phyloP scores from a whole-genome alignment of 768 basidiomycete genomes.

The Suillus alpinus region DNA sequence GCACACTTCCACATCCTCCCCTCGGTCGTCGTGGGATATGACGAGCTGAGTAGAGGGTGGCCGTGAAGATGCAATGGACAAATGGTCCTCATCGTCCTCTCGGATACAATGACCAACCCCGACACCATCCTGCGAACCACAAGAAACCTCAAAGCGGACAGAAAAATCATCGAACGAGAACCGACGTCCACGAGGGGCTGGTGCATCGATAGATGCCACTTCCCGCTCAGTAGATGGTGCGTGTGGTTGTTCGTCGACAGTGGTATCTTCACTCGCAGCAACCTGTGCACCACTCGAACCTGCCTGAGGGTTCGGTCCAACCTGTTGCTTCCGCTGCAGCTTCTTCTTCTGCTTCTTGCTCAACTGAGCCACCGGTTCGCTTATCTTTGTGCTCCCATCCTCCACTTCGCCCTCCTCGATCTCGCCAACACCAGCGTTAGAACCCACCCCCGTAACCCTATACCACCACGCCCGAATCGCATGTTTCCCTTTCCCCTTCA shows the following conservation, averaged over 20 bases:
- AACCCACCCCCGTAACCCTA: slow-evolving; percentile 6
- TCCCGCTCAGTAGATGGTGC: not conserved
- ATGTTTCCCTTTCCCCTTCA: slow-evolving; percentile 37
- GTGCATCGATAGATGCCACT: not conserved
- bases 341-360: slow-evolving; percentile 7
- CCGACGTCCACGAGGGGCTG: not conserved
- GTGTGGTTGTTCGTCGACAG: not conserved
- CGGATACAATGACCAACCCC: not conserved
- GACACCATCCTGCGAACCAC: not conserved
- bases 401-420: slow-evolving; percentile 15
- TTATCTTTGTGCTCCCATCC: slow-evolving; percentile 2
- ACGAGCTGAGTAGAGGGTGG: slow-evolving; percentile 4
- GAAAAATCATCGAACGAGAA: not conserved
- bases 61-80: slow-evolving; percentile 9
- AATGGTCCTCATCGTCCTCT: not conserved
- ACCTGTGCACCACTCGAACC: not conserved
- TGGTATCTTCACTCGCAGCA: not conserved
- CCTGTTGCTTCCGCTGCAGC: not conserved
- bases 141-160: not conserved
- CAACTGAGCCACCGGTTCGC: not conserved
- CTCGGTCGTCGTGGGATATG: not conserved
- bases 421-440: slow-evolving; percentile 7
- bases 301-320: not conserved
- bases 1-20: slow-evolving; percentile 9
- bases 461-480: slow-evolving; percentile 17